Evolutionary conservation across 108 stramenopile genomes (phyloP), one percentile per base, ranked within the genome.

Genomic region (Skeletonema costatum): DNA sequence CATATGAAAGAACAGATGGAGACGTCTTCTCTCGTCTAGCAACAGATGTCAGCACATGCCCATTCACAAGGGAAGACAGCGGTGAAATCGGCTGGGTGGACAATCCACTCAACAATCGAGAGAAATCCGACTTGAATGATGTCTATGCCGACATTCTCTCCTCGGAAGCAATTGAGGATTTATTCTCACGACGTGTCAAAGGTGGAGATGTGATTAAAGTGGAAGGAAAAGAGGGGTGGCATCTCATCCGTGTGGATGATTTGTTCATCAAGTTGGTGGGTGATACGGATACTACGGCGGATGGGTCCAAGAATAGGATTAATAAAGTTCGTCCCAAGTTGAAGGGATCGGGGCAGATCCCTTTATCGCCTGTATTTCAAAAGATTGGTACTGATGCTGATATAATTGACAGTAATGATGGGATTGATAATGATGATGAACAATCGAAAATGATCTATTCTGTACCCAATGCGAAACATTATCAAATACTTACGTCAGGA

Each of bases 31-130:
- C 79, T 65, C 78, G 83, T 7, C 75, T 95, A 41, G 90, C 92
- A 6, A 35, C 66, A 33, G 83, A 86, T 70, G 73, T 92, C 16
- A 95, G 94, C 83, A 68, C 82, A 29, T 95, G 93, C 71, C 31
- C 70, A 17, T 64, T 76, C 63, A 90, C 87, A 10, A 65, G 87
- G 38, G 81, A 90, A 13, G 78, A 90, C 17, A 87, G 89, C 25
- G 93, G 93, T 1, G 71, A 76, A 41, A 74, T 95, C 62, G 93
- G 93, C 6, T 95, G 93, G 93, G 71, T 95, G 12, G 89, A 88
- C 60, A 81, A 87, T 64, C 64, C 80, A 29, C 29, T 21, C 16
- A 36, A 75, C 56, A 38, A 62, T 46, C 44, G 44, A 4, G 44
- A 46, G 16, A 46, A 46, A 16, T 11, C 44, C 14, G 58, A 53